A percentile compares a stretch with the other conserved stretches of the same genome.
Evolutionary conservation across 768 basidiomycete species (phyloP).

Genomic region (Gymnopilus junonius): DNA sequence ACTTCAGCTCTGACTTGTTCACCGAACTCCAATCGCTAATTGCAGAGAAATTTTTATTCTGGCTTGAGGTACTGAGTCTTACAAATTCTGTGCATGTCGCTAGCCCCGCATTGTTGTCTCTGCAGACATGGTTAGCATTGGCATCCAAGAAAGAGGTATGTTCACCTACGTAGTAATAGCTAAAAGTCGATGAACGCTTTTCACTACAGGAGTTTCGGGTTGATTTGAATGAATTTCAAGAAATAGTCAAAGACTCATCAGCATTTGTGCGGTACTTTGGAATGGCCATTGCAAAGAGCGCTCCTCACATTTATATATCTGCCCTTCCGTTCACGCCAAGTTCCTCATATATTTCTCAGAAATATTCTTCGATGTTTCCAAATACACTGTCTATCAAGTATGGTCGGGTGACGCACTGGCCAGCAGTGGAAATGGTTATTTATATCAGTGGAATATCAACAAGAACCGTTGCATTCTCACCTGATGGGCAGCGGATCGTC

Average conservation of each 20-base stretch:
- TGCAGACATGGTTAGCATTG: conserved; percentile 2
- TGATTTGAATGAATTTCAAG: background rate
- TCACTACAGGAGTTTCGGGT: background rate
- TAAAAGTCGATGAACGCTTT: background rate
- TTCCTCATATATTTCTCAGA: conserved; percentile 23
- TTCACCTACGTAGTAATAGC: background rate
- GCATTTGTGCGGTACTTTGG: conserved; percentile 36
- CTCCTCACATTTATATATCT: conserved; percentile 44
- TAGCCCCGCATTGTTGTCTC: conserved; percentile 1
- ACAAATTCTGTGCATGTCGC: conserved; percentile 16
- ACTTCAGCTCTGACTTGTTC: conserved; percentile 9
- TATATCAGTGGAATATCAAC: background rate
- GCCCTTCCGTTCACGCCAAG: conserved; percentile 38
- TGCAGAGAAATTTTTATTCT: conserved; percentile 33
- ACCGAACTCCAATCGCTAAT: conserved; percentile 16
- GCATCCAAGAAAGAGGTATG: background rate
- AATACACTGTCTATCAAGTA: conserved; percentile 13
- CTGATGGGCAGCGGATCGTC: background rate
- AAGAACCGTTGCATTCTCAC: background rate
- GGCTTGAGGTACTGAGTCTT: conserved; percentile 42
- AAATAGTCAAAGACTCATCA: conserved; percentile 23
- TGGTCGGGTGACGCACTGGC: conserved; percentile 3
- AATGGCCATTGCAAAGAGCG: conserved; percentile 30
- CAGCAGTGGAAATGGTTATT: background rate
- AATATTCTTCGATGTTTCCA: conserved; percentile 13